These are phyloP conservation scores for Sclerotinia glacialis DNA, from an alignment of 2,329 filamentous ascomycete genomes.

Conservation along the genomic window DNA sequence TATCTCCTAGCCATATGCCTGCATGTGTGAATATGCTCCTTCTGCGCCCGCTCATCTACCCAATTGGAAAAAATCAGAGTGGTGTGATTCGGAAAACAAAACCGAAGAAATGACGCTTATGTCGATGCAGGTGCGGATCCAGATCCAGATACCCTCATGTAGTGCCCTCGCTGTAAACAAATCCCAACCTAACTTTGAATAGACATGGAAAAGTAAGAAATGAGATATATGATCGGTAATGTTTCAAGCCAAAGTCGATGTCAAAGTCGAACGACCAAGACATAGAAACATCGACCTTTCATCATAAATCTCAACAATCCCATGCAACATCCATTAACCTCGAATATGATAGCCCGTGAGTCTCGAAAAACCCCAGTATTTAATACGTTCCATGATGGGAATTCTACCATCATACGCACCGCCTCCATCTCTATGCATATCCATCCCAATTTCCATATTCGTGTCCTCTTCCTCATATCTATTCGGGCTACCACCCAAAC, in stretches of 20 bases:
- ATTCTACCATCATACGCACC: not conserved
- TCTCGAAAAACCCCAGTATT: not conserved
- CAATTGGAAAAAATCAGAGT: not conserved
- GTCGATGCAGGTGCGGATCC: no score
- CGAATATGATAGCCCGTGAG: not conserved
- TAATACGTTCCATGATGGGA: not conserved
- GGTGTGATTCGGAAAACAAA: not conserved
- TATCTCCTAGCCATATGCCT: not conserved
- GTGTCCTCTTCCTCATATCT: no score
- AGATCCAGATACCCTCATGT: not conserved
- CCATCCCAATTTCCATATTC: not conserved
- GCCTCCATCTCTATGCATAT: not conserved
- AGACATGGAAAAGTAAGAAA: not conserved
- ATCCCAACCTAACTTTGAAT: not conserved
- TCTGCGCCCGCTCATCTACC: not conserved
- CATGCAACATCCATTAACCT: not conserved
- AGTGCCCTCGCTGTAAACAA: not conserved
- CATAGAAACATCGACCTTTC: not conserved
- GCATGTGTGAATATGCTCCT: not conserved
- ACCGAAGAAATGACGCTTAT: not conserved
- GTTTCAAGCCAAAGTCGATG: not conserved
- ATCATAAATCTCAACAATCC: not conserved
- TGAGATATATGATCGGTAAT: not conserved
- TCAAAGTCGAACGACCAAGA: not conserved
- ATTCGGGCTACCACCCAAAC: not conserved